A percentile compares a stretch with the other conserved stretches of the same genome.
Conservation (phyloP, 2,329 filamentous ascomycete genomes). For the Cladobotryum mycophilum region DNA sequence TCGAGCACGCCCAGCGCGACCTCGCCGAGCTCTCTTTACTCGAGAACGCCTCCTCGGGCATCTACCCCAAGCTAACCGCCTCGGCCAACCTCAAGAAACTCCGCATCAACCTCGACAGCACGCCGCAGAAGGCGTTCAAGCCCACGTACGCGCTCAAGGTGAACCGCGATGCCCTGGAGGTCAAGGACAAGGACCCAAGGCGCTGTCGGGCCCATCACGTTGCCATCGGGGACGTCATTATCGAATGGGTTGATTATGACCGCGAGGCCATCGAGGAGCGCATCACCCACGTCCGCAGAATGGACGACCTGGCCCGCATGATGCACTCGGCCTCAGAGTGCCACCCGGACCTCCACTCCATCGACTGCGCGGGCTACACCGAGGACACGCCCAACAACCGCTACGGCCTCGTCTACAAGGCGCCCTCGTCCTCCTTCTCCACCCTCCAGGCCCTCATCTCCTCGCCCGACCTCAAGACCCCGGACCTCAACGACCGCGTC, state of each 20-base stretch:
- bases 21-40: conserved; percentile 35
- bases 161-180: conserved; percentile 24
- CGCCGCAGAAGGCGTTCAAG: conserved; percentile 33
- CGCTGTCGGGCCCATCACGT: conserved; percentile 30
- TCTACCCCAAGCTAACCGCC: conserved; percentile 36
- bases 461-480: conserved; percentile 34
- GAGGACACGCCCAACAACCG: conserved; percentile 33
- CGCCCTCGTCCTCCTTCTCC: conserved; percentile 30
- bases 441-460: conserved; percentile 35
- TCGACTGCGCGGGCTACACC: conserved; percentile 42
- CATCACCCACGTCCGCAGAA: conserved; percentile 36
- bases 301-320: conserved; percentile 42
- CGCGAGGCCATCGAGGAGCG: conserved; percentile 35
- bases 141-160: conserved; percentile 39
- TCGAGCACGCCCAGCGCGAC: conserved; percentile 39
- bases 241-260: conserved; percentile 43
- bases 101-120: conserved; percentile 40
- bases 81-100: conserved; percentile 40
- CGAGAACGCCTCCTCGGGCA: conserved; percentile 34
- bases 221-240: conserved; percentile 28
- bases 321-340: conserved; percentile 38
- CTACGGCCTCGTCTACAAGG: conserved; percentile 39
- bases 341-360: conserved; percentile 41
- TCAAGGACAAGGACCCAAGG: conserved; percentile 13
- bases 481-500: conserved; percentile 39